Evolutionary conservation across 768 basidiomycete genomes (phyloP), one percentile per base, ranked within the genome.

Genomic region (Russula dissimulans): DNA sequence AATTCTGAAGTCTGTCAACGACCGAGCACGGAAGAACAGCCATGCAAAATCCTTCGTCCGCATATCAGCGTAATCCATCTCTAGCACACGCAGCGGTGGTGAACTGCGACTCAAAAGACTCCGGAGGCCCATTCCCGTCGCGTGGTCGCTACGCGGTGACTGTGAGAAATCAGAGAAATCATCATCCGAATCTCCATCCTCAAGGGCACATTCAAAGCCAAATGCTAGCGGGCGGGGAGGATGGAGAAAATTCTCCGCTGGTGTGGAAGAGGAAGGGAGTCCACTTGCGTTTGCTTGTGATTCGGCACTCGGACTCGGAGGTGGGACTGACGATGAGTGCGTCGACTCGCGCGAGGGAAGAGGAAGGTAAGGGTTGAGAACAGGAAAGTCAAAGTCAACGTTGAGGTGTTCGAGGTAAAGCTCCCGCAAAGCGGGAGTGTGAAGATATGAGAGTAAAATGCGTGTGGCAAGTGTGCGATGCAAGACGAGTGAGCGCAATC

Each of bases 61-160:
- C 82, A 89, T 84, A 72, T 90, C 89, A 55, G 85, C 84, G 65
- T 84, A 86, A 66, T 90, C 84, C 88, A 91, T 90, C 68, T 85
- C 80, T 26, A 90, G 79, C 36, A 82, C 70, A 50, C 77, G 76
- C 43, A 91, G 72, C 14, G 85, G 85, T 3, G 89, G 89, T 51
- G 73, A 74, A 58, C 78, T 84, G 10, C 85, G 80, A 9, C 72
- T 67, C 36, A 89, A 77, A 56, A 91, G 78, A 47, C 74, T 77
- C 32, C 89, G 83, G 22, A 91, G 72, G 11, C 89, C 89, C 86
- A 89, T 87, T 22, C 89, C 89, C 3, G 86, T 90, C 22, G 85
- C 85, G 50, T 79, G 84, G 69, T 90, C 89, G 56, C 85, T 90
- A 67, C 75, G 86, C 17, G 85, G 86, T 5, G 86, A 88, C 67